A percentile compares a stretch with the other conserved stretches of the same genome.
Evolutionary conservation across 305 asterid species (phyloP).

Genomic region (Rubia tinctorum): DNA sequence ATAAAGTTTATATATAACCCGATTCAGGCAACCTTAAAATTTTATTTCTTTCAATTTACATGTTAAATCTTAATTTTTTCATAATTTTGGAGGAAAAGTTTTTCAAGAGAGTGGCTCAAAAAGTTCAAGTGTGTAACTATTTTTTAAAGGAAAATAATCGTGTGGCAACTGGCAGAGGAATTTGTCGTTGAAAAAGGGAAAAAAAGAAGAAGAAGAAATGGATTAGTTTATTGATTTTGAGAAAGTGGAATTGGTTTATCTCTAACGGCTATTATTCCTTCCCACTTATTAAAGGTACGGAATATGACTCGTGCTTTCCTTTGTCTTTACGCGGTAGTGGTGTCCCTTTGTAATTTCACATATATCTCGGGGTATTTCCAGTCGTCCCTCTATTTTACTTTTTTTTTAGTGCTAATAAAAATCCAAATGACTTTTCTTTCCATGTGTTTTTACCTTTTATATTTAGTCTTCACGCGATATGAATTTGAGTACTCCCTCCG

Average conservation of each 20-base stretch:
- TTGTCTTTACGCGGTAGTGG: slow-evolving; percentile 8
- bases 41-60: too few species aligned
- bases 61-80: too few species aligned
- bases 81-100: too few species aligned
- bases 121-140: too few species aligned
- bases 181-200: background rate
- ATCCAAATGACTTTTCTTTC: background rate
- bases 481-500: too few species aligned
- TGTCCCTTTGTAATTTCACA: slow-evolving; percentile 12
- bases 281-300: slow-evolving; percentile 21
- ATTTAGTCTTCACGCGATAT: too few species aligned
- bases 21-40: too few species aligned
- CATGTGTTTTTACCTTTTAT: background rate
- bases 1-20: too few species aligned
- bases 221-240: background rate
- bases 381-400: background rate
- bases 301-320: background rate
- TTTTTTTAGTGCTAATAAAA: background rate
- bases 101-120: too few species aligned
- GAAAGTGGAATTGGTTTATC: slow-evolving; percentile 5
- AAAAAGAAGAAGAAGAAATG: background rate
- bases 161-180: background rate
- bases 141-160: background rate
- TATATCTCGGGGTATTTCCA: background rate
- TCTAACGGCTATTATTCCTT: slow-evolving; percentile 18